Evolutionary conservation across 257 asterid genomes (phyloP), one percentile per base, ranked within the genome.

Genomic region (Nyctanthes arbortristis): DNA sequence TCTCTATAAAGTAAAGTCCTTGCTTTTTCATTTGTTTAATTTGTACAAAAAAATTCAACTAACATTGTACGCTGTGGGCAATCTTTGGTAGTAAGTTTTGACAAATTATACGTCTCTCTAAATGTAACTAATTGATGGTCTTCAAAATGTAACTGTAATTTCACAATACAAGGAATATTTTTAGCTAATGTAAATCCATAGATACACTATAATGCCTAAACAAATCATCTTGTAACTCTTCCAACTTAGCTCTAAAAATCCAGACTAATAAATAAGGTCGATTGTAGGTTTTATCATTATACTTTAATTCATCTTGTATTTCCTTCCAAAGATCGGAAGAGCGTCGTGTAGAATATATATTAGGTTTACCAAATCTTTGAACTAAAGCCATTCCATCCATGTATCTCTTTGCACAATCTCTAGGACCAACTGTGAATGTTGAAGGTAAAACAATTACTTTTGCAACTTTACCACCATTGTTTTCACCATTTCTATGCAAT

Each of bases 351-450:
- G 0, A 18, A 31, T 0, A 16, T 6, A 5, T 6, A 2, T 8
- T n/a, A n/a, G 1, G 32, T 31, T 25, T 61, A 4, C 32, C 66
- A 4, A 32, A 18, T 32, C 66, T 16, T n/a, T 61, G 49, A 0
- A 61, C 49, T 61, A 33, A 61, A 31, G 20, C 10, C 28, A 61
- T 33, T 31, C 47, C 49, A 18, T 61, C 30, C 63, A 58, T 58
- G 6, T 58, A 58, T 14, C 37, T 58, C 14, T 58, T 58, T 5
- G 10, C 18, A 4, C 32, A 27, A 29, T 58, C 63, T 14, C 63
- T 58, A 14, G 63, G 37, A 4, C 63, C 24, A 3, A 35, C 37
- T 9, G 5, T 12, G 12, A 58, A 58, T 8, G 63, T 8, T 0
- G 63, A 4, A 2, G 63, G 22, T 1, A 58, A 58, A 0, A 29